Evolutionary conservation across 2,329 filamentous ascomycete species (phyloP), one percentile per base, ranked within the genome.

Genomic region (Colletotrichum nymphaeae): DNA sequence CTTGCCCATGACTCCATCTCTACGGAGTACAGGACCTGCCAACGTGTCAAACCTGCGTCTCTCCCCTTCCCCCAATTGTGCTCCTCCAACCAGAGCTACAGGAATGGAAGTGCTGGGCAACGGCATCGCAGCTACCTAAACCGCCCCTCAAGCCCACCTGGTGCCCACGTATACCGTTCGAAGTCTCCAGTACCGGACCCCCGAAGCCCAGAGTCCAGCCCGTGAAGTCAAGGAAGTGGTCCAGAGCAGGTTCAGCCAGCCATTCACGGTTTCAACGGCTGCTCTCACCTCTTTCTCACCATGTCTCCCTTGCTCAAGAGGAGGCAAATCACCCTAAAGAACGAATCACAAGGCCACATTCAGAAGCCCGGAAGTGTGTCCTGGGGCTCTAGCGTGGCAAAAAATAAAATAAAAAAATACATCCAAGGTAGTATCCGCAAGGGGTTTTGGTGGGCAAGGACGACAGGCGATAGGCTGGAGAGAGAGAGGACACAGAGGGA

Each of bases 101-200:
- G 67, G 60, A 70, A 73, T 60, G 37, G 37, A 42, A 42, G 37
- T 42, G 70, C 59, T 62, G 46, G 35, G 60, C 35, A 64, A 73
- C 60, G 66, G 46, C 35, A 52, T 70, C 60, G 46, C 32, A 30
- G 30, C 22, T n/a, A 22, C 37, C 37, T 42, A 42, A 42, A 42
- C 37, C 14, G 32, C 22, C 46, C 37, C 16, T 32, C 46, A 19
- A 53, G 19, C 60, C 46, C 42, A 63, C 67, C 70, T 70, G 42
- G 3, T 59, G 52, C 52, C 52, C 65, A 52, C 59, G 52, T 55
- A 55, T 26, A 22, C 52, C 19, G 42, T 42, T 14, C 14, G 14
- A 16, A 42, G 37, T 49, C 42, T 49, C 42, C 42, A 49, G 19
- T 9, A 49, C 42, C 42, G 19, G 5, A 1, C 19, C 42, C 42